Percentiles rank a stretch among this genome's conserved stretches.
These are phyloP conservation scores for Nissolia schottii DNA, from an alignment of 306 rosid genomes.

Conservation along the genomic window DNA sequence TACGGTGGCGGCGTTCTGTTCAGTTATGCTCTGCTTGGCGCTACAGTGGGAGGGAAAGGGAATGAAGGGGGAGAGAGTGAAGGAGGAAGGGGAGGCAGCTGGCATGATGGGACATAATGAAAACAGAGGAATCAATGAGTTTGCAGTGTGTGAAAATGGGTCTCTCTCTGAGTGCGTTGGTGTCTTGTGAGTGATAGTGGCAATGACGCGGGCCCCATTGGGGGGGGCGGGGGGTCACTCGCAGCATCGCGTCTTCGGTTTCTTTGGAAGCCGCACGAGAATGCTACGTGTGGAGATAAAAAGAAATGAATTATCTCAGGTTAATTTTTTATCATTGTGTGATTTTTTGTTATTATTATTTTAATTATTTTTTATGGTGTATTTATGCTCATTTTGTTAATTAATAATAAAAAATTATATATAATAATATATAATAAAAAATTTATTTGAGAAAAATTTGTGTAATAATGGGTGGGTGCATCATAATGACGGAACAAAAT, in stretches of 20 bases:
- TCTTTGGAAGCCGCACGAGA: not conserved
- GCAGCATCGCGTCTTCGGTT: not conserved
- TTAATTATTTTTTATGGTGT: too few species aligned
- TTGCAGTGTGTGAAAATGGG: not conserved
- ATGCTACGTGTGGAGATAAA: not conserved
- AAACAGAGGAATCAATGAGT: not conserved
- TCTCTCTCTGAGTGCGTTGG: not conserved
- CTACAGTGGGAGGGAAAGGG: not conserved
- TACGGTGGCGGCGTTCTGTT: too few species aligned
- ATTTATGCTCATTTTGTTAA: too few species aligned
- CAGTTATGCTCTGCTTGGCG: not conserved
- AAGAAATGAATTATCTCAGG: too few species aligned
- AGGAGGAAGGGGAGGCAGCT: conserved; percentile 39
- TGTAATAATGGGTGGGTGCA: too few species aligned
- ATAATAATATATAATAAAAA: too few species aligned
- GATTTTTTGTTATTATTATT: too few species aligned
- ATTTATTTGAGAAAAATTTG: too few species aligned
- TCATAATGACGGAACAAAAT: too few species aligned
- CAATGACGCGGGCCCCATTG: too few species aligned
- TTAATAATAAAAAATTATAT: too few species aligned
- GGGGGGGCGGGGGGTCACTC: not conserved
- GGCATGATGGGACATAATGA: conserved; percentile 46
- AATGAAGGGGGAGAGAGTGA: not conserved
- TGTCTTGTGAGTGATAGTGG: conserved; percentile 2
- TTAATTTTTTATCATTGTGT: too few species aligned